These are phyloP conservation scores for Ogataea pilisensis DNA, from an alignment of 805 yeast genomes.

Conservation along the genomic window DNA sequence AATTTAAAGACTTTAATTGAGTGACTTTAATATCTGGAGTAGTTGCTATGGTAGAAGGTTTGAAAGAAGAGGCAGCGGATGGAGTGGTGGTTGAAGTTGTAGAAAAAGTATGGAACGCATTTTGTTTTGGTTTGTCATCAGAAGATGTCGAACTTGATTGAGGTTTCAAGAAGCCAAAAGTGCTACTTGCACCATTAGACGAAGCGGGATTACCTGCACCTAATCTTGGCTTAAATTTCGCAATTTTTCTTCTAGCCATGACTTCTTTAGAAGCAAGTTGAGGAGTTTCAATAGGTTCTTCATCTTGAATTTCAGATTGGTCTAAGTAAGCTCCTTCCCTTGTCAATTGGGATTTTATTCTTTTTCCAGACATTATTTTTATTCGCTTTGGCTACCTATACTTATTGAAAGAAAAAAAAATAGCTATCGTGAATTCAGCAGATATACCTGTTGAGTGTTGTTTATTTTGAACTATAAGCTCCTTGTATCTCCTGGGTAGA, in stretches of 20 bases:
- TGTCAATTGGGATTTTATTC: conserved; percentile 59
- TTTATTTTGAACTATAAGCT: no score
- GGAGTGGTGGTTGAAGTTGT: conserved; percentile 3
- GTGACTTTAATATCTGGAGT: conserved; percentile 29
- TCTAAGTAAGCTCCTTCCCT: conserved; percentile 39
- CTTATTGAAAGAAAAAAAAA: no score
- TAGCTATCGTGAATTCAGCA: no score
- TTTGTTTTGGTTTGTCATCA: background rate
- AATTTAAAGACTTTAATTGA: conserved; percentile 63
- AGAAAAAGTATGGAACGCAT: background rate
- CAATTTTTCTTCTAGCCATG: conserved; percentile 66
- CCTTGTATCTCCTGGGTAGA: no score
- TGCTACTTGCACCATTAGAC: conserved; percentile 4
- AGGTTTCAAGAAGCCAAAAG: conserved; percentile 10
- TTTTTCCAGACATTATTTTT: conserved; percentile 36
- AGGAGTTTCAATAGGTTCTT: conserved; percentile 30
- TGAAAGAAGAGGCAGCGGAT: background rate
- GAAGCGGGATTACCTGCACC: conserved; percentile 12
- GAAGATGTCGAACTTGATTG: background rate
- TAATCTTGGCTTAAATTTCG: conserved; percentile 48
- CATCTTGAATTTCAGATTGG: conserved; percentile 32
- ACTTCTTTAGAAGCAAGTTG: conserved; percentile 55
- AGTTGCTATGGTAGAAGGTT: background rate
- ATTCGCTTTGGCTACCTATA: background rate
- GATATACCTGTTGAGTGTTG: no score